Conservation (phyloP, 2,329 filamentous ascomycete species). For the Orbilia brochopaga region DNA sequence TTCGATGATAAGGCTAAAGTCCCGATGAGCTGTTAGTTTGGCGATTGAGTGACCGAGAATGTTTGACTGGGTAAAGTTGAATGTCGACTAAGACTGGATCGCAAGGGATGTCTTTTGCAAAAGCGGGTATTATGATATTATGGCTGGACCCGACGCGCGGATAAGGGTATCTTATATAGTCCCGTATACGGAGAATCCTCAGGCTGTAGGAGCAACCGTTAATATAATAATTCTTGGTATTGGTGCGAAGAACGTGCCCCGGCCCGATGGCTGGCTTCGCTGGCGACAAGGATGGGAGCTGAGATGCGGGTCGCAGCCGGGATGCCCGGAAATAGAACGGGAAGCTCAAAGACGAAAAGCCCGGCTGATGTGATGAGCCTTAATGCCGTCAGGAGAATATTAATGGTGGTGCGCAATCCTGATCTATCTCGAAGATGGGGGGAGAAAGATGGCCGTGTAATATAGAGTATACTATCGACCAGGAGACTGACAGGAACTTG, state of each 20-base stretch:
- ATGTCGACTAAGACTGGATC: too few relatives aligned
- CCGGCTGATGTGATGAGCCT: slow-evolving; percentile 3
- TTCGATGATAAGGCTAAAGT: too few relatives aligned
- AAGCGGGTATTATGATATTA: background rate
- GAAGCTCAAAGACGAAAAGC: slow-evolving; percentile 10
- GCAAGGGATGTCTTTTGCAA: too few relatives aligned
- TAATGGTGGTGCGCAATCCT: background rate
- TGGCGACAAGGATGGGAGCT: slow-evolving; percentile 27
- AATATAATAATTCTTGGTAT: slow-evolving; percentile 22
- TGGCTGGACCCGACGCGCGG: slow-evolving; percentile 10
- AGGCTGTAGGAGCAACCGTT: slow-evolving; percentile 15
- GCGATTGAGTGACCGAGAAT: too few relatives aligned
- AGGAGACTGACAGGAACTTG: background rate
- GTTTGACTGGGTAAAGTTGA: too few relatives aligned
- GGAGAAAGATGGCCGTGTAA: background rate
- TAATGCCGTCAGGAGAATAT: background rate
- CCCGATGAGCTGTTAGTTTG: too few relatives aligned
- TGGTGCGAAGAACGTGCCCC: slow-evolving; percentile 28
- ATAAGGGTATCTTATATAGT: slow-evolving; percentile 29
- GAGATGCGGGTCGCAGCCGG: slow-evolving; percentile 37
- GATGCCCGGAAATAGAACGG: slow-evolving; percentile 47
- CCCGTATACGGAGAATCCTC: slow-evolving; percentile 18
- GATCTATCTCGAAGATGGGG: background rate
- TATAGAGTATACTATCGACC: background rate
- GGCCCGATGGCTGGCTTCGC: slow-evolving; percentile 5